Evolutionary conservation across 2,329 filamentous ascomycete genomes (phyloP), one percentile per base, ranked within the genome.

Genomic region (Pyricularia pennisetigena): DNA sequence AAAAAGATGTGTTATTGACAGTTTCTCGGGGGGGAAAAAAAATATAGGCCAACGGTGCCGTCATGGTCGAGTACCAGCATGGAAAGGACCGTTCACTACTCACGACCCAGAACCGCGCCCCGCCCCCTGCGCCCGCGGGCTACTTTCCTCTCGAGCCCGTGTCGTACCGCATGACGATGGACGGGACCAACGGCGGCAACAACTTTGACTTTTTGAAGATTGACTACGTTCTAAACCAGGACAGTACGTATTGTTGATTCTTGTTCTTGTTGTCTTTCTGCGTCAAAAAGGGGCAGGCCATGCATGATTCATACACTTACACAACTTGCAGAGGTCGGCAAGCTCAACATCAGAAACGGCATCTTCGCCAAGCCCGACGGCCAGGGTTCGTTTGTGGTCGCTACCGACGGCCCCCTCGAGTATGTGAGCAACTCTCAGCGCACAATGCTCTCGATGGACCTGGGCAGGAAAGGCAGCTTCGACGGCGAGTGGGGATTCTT

Each of bases 11-110:
- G 4, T 2, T n/a, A 20, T 35, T 29, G 35, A 57, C 5, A 14
- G 24, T 29, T 9, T 24, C 35, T 24, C 65, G 29, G 26, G n/a
- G n/a, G n/a, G n/a, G n/a, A n/a, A n/a, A n/a, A 16, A 28, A 64
- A 29, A 62, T 41, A 61, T 23, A 61, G 64, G 3, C 54, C n/a
- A 64, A 65, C 63, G 54, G 30, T n/a, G 67, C 67, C 64, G 54
- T 68, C 30, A 24, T 66, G 23, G 63, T 65, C 30, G 68, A 68
- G 59, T 67, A 63, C 28, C 67, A 68, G 16, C 65, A 63, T 29
- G 59, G 65, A 63, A 67, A 67, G 59, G 68, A 68, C 8, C 67
- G 65, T 29, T 16, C 24, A 14, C n/a, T 57, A 0, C 24, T 66
- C 24, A 54, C 64, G 24, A 29, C 26, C 24, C 24, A 24, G 12